These are phyloP conservation scores for Ceratobasidium theobromae DNA, from an alignment of 1,284 basidiomycete species.

Conservation along the genomic window DNA sequence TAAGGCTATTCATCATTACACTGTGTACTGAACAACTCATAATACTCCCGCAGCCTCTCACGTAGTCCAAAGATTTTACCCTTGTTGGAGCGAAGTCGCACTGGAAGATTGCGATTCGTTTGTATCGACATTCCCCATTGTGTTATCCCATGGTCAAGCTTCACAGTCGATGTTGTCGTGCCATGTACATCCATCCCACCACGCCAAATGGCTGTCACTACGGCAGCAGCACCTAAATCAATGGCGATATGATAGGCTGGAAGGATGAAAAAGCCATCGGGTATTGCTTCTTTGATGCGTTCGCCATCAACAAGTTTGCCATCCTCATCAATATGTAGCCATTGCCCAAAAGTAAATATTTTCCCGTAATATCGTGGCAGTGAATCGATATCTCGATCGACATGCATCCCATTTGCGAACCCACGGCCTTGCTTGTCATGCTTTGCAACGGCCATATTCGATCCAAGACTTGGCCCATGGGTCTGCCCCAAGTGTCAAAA, in stretches of 20 bases:
- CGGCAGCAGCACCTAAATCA: not conserved
- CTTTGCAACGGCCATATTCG: constrained; percentile 4
- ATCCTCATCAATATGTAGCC: not conserved
- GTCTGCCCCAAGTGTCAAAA: not conserved
- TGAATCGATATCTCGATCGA: not conserved
- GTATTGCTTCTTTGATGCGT: not conserved
- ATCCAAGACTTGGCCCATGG: constrained; percentile 9
- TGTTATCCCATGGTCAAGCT: not conserved
- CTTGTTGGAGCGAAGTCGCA: not conserved
- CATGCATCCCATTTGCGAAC: constrained; percentile 5
- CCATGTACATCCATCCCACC: constrained; percentile 8
- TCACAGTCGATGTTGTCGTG: not conserved
- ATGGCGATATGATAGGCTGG: not conserved
- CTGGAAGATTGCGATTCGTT: not conserved
- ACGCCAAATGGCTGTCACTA: constrained; percentile 4
- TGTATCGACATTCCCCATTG: not conserved
- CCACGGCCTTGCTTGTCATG: not conserved
- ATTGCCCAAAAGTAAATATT: constrained; percentile 6
- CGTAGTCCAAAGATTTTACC: not conserved
- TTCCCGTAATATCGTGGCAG: not conserved
- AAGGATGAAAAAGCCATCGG: constrained; percentile 2
- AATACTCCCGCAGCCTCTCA: not conserved
- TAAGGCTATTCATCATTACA: too few relatives aligned
- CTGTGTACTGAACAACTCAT: too few relatives aligned
- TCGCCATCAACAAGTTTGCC: not conserved